Percentiles rank a stretch among this genome's conserved stretches.
Conservation (phyloP, 1,284 basidiomycete species). For the Hypsizygus ulmarius region DNA sequence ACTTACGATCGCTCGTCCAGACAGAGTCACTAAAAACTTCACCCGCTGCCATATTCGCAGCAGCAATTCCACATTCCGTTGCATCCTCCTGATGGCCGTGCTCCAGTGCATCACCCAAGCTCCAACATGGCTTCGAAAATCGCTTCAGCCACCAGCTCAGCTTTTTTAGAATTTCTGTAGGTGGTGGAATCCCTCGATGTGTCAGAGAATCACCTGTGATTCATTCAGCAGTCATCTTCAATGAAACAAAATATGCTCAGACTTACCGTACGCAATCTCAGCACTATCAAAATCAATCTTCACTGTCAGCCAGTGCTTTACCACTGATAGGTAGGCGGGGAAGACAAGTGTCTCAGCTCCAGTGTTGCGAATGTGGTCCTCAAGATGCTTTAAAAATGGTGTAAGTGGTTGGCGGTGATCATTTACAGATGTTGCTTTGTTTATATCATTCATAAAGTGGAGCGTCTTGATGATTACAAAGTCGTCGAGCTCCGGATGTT, state of each 20-base stretch:
- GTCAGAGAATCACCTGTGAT: constrained; percentile 8
- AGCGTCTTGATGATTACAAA: constrained; percentile 11
- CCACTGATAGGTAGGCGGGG: not conserved
- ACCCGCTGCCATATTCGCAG: constrained; percentile 9
- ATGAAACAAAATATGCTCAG: not conserved
- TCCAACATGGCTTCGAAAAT: not conserved
- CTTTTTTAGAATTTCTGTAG: constrained; percentile 6
- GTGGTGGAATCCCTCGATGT: constrained; percentile 5
- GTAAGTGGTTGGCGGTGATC: constrained; percentile 2
- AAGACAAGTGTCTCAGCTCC: constrained; percentile 4
- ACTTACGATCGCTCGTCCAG: not conserved
- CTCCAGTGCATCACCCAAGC: not conserved
- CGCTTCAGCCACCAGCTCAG: constrained; percentile 8
- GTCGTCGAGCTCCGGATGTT: not conserved
- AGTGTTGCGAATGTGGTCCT: not conserved
- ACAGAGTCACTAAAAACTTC: constrained; percentile 5
- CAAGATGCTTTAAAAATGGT: constrained; percentile 4
- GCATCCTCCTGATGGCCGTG: constrained; percentile 10
- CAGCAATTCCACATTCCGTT: constrained; percentile 13
- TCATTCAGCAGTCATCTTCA: not conserved
- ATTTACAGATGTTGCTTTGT: constrained; percentile 1
- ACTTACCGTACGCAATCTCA: constrained; percentile 10
- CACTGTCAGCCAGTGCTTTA: constrained; percentile 12
- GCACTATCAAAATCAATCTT: constrained; percentile 7
- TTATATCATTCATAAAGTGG: constrained; percentile 10